Evolutionary conservation across 148 eudicot species (phyloP).

Genomic region (Nyssa sinensis): DNA sequence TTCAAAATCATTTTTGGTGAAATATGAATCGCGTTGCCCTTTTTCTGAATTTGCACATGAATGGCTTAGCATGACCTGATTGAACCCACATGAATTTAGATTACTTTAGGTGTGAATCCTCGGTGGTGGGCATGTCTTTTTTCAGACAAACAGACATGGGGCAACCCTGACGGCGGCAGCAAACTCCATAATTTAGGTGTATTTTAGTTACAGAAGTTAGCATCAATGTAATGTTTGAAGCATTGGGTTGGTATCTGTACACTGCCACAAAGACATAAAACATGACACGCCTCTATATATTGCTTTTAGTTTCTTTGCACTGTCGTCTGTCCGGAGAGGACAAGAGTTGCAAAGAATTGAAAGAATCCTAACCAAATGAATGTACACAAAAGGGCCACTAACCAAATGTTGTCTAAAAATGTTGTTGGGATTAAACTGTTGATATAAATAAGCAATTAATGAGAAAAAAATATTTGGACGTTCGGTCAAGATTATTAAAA

Average conservation of each 20-base stretch:
- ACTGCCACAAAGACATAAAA: background rate
- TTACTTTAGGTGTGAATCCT: background rate
- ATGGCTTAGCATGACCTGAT: no score
- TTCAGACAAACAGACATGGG: constrained; percentile 7
- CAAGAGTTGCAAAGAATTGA: background rate
- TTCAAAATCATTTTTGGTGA: no score
- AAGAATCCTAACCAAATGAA: no score
- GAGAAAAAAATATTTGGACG: no score
- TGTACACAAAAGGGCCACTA: no score
- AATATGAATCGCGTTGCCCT: no score
- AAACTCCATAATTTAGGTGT: constrained; percentile 1
- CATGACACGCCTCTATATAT: constrained; percentile 9
- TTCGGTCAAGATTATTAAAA: no score
- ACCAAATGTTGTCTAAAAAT: no score
- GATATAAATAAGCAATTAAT: no score
- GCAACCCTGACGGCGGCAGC: background rate
- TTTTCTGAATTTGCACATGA: no score
- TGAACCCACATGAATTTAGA: background rate
- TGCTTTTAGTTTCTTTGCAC: background rate
- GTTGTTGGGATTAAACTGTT: no score
- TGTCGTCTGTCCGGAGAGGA: background rate
- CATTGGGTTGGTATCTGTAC: constrained; percentile 3
- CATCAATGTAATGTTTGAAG: background rate
- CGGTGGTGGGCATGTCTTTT: constrained; percentile 1
- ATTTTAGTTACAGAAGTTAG: background rate